Evolutionary conservation across 2,329 filamentous ascomycete species (phyloP).

Genomic region (Teratosphaeria epicoccoides): DNA sequence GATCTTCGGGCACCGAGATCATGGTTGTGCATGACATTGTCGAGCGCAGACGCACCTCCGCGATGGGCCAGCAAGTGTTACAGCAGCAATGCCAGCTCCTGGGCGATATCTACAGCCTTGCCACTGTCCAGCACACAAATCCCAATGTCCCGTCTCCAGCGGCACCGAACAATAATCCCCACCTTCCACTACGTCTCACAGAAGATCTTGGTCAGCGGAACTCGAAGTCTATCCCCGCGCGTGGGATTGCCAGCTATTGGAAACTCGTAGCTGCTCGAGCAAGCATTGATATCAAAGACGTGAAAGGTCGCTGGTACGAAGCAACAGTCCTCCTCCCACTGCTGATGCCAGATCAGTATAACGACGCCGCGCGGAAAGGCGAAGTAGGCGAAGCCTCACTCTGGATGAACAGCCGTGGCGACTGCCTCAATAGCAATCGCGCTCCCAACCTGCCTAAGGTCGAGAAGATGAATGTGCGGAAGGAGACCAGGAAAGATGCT

Average conservation of each 20-base stretch:
- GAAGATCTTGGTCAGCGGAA: conserved; percentile 43
- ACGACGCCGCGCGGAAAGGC: conserved; percentile 17
- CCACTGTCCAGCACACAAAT: conserved; percentile 29
- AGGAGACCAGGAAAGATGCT: conserved; percentile 29
- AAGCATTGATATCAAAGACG: conserved; percentile 34
- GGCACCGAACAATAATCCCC: conserved; percentile 23
- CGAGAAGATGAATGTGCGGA: conserved; percentile 20
- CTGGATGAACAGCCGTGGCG: conserved; percentile 27
- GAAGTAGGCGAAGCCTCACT: conserved; percentile 25
- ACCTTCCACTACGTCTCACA: conserved; percentile 41
- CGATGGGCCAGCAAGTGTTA: conserved; percentile 11
- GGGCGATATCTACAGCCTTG: conserved; percentile 44
- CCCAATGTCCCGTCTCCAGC: conserved; percentile 26
- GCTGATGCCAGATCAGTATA: conserved; percentile 21
- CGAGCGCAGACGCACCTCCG: conserved; percentile 25
- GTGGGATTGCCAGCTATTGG: conserved; percentile 32
- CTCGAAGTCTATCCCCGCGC: conserved; percentile 29
- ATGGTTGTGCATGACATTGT: conserved; percentile 38
- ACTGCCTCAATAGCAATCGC: conserved; percentile 25
- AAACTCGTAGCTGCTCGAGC: conserved; percentile 27
- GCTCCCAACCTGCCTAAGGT: conserved; percentile 18
- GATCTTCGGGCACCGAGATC: conserved; percentile 34
- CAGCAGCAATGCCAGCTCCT: conserved; percentile 27
- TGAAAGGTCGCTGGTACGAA: conserved; percentile 54
- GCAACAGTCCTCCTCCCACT: conserved; percentile 39